Conservation (phyloP, 2,329 filamentous ascomycete species). For the Chlorencoelia australis region DNA sequence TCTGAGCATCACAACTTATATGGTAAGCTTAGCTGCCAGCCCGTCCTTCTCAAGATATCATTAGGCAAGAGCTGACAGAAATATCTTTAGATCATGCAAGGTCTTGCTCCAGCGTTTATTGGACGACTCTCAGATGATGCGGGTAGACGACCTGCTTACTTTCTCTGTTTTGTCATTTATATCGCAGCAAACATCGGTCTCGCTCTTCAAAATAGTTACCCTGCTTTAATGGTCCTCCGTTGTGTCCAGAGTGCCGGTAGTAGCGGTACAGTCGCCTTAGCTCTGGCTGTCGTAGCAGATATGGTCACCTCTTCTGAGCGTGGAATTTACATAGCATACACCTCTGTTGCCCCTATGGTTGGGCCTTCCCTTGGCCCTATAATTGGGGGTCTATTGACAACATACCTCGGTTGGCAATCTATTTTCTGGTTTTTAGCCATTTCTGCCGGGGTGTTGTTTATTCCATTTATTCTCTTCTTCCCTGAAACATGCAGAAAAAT, state of each 20-base stretch:
- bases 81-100: constrained; percentile 42
- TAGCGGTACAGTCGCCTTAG: constrained; percentile 48
- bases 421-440: constrained; percentile 42
- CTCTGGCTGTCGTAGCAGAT: constrained; percentile 51
- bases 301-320: constrained; percentile 49
- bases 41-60: too few species aligned
- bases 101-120: constrained; percentile 45
- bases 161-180: constrained; percentile 43
- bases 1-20: constrained; percentile 31
- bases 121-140: constrained; percentile 44
- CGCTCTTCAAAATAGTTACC: constrained; percentile 39
- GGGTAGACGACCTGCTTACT: constrained; percentile 44
- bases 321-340: constrained; percentile 57
- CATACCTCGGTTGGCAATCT: constrained; percentile 19
- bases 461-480: constrained; percentile 27
- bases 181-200: constrained; percentile 44
- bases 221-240: constrained; percentile 41
- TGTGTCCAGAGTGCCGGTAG: constrained; percentile 49
- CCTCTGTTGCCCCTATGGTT: constrained; percentile 45
- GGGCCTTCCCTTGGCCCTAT: constrained; percentile 24
- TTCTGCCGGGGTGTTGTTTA: constrained; percentile 11
- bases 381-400: constrained; percentile 18
- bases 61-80: too few species aligned
- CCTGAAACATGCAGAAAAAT: constrained; percentile 41
- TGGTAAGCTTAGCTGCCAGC: constrained; percentile 19